Conservation (phyloP, 495 filamentous ascomycete species). For the Neurospora sublineolata region DNA sequence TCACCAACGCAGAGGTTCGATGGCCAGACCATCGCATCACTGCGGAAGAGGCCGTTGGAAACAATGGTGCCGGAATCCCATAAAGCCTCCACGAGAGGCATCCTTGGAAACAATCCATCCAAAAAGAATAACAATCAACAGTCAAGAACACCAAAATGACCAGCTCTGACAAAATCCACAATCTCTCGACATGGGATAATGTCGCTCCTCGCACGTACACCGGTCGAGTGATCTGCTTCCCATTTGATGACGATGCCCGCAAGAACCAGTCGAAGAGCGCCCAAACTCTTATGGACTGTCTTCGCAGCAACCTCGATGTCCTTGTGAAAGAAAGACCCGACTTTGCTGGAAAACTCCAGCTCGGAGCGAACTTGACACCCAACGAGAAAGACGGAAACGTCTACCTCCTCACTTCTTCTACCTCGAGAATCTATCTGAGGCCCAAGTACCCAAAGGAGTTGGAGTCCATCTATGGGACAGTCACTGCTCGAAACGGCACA, state of each 20-base stretch:
- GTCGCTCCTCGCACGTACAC: constrained; percentile 23
- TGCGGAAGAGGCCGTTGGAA: neutral
- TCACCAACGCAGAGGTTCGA: neutral
- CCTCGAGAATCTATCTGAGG: neutral
- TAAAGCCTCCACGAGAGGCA: neutral
- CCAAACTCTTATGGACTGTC: neutral
- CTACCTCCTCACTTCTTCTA: neutral
- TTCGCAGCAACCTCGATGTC: constrained; percentile 14
- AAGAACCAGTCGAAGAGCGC: constrained; percentile 11
- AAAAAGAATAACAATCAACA: neutral
- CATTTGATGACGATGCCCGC: constrained; percentile 14
- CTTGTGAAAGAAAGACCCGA: constrained; percentile 18
- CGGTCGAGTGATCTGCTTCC: constrained; percentile 24
- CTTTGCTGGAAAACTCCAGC: constrained; percentile 23
- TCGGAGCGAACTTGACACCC: constrained; percentile 3
- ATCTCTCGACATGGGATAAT: constrained; percentile 24
- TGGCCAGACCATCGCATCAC: neutral
- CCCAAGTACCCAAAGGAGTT: neutral
- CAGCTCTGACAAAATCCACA: neutral
- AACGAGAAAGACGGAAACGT: neutral
- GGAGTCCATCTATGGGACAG: neutral
- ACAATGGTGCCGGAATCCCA: neutral
- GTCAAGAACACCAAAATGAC: neutral
- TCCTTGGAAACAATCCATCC: neutral
- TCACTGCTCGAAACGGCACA: neutral